Evolutionary conservation across 2,329 filamentous ascomycete species (phyloP).

Genomic region (Didymella pomorum): DNA sequence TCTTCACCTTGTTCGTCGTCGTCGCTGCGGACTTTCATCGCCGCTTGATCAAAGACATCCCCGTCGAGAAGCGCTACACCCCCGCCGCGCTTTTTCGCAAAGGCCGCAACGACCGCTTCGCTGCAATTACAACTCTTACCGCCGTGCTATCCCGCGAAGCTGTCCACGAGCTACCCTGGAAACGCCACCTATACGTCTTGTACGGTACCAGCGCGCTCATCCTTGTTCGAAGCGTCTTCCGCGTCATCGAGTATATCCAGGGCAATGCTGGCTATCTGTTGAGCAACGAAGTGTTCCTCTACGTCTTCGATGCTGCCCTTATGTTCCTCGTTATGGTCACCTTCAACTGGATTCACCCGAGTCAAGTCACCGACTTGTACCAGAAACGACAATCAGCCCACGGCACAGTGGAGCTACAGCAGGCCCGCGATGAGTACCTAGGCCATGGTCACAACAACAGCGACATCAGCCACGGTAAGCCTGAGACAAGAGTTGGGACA

Average conservation of each 20-base stretch:
- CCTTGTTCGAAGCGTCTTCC: conserved; percentile 58
- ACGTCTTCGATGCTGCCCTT: conserved; percentile 56
- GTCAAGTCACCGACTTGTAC: conserved; percentile 33
- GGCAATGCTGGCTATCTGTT: conserved; percentile 57
- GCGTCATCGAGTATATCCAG: conserved; percentile 59
- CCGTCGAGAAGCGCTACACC: conserved; percentile 13
- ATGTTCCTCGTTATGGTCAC: conserved; percentile 55
- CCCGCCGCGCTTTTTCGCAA: conserved; percentile 9
- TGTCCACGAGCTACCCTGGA: conserved; percentile 29
- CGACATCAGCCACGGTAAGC: background rate
- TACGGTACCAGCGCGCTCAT: conserved; percentile 58
- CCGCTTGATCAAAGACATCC: conserved; percentile 22
- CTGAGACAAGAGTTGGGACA: background rate
- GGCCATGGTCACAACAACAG: background rate
- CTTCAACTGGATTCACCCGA: conserved; percentile 51
- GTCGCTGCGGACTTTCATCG: conserved; percentile 30
- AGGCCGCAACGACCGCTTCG: conserved; percentile 8
- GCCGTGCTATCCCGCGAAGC: background rate
- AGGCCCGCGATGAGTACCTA: conserved; percentile 5
- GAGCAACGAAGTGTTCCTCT: conserved; percentile 54
- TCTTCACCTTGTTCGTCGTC: conserved; percentile 59
- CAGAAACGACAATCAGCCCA: conserved; percentile 17
- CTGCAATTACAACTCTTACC: background rate
- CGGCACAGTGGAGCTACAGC: conserved; percentile 18
- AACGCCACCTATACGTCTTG: conserved; percentile 52